Percentiles rank a stretch among this genome's conserved stretches.
Conservation (phyloP, 75 land plant genomes). For the Cunninghamia lanceolata region DNA sequence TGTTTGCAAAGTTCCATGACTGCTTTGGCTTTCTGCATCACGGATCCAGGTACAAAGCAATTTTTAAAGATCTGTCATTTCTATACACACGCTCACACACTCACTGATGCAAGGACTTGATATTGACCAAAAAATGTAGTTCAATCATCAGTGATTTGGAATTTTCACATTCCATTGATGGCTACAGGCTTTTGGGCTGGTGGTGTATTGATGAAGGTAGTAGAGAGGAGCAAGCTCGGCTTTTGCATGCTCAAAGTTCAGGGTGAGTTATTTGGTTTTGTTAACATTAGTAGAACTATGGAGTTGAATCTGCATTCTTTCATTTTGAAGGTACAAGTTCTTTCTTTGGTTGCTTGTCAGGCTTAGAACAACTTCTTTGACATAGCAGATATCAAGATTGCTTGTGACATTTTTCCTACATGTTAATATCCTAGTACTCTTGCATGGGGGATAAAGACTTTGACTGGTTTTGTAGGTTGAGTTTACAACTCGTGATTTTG, state of each 20-base stretch:
- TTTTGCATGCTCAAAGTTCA: slow-evolving; percentile 47
- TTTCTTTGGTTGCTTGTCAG: background rate
- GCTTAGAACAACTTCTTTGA: background rate
- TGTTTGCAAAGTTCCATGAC: slow-evolving; percentile 50
- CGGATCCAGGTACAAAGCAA: slow-evolving; percentile 72
- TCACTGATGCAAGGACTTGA: background rate
- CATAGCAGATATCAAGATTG: background rate
- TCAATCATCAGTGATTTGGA: background rate
- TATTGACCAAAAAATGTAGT: background rate
- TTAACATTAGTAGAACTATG: background rate
- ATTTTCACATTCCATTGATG: background rate
- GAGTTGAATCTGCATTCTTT: background rate
- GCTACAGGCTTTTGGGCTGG: slow-evolving; percentile 88
- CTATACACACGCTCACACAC: background rate
- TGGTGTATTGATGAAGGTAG: slow-evolving; percentile 99
- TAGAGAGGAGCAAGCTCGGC: slow-evolving; percentile 85
- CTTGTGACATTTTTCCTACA: background rate
- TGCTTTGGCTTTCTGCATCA: slow-evolving; percentile 77
- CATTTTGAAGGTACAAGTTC: background rate
- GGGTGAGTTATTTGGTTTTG: slow-evolving; percentile 48
- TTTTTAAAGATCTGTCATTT: background rate
- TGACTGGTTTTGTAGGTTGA: background rate
- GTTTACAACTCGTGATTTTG: background rate
- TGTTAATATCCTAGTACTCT: background rate
- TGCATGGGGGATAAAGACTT: background rate